A percentile compares a stretch with the other conserved stretches of the same genome.
These are phyloP conservation scores for Trichoderma erinaceum DNA, from an alignment of 495 filamentous ascomycete species.

Conservation along the genomic window DNA sequence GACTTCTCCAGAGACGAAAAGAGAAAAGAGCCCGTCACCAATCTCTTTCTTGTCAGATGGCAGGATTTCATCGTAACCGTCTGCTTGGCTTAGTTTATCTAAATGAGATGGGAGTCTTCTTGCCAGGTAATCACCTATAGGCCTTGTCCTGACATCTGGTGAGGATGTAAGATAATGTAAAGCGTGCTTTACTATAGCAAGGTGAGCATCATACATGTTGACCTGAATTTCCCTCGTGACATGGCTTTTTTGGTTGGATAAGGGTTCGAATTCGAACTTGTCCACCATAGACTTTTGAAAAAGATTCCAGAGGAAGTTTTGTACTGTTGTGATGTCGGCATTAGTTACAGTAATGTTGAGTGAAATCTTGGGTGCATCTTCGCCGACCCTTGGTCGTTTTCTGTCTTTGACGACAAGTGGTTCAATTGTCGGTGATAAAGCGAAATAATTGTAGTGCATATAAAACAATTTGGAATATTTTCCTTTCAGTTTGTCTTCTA, in stretches of 20 bases:
- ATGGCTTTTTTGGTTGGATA: slow-evolving; percentile 19
- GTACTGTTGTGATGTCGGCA: slow-evolving; percentile 22
- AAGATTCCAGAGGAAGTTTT: slow-evolving; percentile 13
- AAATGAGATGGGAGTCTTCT: background rate
- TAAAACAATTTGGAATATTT: slow-evolving; percentile 26
- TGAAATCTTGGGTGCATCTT: slow-evolving; percentile 23
- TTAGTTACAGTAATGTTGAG: slow-evolving; percentile 26
- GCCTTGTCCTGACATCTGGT: slow-evolving; percentile 18
- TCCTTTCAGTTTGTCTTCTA: slow-evolving; percentile 18
- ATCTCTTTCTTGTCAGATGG: slow-evolving; percentile 25
- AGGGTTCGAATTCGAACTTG: slow-evolving; percentile 23
- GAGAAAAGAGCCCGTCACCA: slow-evolving; percentile 21
- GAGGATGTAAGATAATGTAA: slow-evolving; percentile 20
- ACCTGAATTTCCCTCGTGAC: slow-evolving; percentile 22
- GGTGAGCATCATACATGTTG: slow-evolving; percentile 21
- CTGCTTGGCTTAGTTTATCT: slow-evolving; percentile 16
- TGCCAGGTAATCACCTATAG: slow-evolving; percentile 9
- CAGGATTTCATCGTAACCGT: slow-evolving; percentile 22
- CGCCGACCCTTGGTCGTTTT: slow-evolving; percentile 19
- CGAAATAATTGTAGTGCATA: slow-evolving; percentile 14
- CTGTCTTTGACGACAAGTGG: slow-evolving; percentile 19
- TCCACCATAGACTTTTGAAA: slow-evolving; percentile 6
- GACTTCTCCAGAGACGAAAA: slow-evolving; percentile 22
- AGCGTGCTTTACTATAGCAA: slow-evolving; percentile 23
- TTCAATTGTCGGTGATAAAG: slow-evolving; percentile 16